A percentile compares a stretch with the other conserved stretches of the same genome.
phyloP scores from a whole-genome alignment of 208 protist genomes.

The Leishmania lainsoni region DNA sequence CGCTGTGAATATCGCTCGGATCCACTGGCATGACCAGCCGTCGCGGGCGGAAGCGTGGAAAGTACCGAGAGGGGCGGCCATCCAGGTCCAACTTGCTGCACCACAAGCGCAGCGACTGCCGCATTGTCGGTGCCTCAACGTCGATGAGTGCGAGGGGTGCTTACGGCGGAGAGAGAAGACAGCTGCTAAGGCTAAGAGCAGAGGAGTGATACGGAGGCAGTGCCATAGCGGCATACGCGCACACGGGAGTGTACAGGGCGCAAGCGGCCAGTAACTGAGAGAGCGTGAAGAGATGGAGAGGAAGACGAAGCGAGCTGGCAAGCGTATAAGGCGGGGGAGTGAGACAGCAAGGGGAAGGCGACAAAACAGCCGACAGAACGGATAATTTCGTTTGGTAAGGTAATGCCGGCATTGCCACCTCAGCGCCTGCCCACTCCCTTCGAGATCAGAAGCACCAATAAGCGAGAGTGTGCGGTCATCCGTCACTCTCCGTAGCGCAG shows the following conservation, averaged over 20 bases:
- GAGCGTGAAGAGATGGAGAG: neutral
- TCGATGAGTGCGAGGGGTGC: neutral
- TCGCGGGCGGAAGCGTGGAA: constrained; percentile 79
- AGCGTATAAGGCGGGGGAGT: neutral
- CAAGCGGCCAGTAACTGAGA: constrained; percentile 3
- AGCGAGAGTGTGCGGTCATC: neutral
- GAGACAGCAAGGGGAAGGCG: neutral
- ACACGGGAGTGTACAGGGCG: neutral
- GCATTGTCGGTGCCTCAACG: constrained; percentile 12
- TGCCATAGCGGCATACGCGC: too few species aligned
- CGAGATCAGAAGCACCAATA: neutral
- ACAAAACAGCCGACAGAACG: neutral
- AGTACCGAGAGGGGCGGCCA: constrained; percentile 61
- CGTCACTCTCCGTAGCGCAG: neutral
- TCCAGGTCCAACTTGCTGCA: constrained; percentile 51
- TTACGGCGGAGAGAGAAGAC: neutral
- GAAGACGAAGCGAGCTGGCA: neutral
- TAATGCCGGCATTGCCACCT: neutral
- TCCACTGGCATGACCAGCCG: constrained; percentile 90
- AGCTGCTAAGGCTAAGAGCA: neutral
- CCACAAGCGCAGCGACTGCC: constrained; percentile 19
- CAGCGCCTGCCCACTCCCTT: neutral
- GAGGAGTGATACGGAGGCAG: neutral
- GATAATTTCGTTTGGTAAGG: neutral
- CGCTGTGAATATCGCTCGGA: constrained; percentile 62